Percentiles rank a stretch among this genome's conserved stretches.
phyloP scores from a whole-genome alignment of 257 asterid genomes.

The Nicotiana attenuata region DNA sequence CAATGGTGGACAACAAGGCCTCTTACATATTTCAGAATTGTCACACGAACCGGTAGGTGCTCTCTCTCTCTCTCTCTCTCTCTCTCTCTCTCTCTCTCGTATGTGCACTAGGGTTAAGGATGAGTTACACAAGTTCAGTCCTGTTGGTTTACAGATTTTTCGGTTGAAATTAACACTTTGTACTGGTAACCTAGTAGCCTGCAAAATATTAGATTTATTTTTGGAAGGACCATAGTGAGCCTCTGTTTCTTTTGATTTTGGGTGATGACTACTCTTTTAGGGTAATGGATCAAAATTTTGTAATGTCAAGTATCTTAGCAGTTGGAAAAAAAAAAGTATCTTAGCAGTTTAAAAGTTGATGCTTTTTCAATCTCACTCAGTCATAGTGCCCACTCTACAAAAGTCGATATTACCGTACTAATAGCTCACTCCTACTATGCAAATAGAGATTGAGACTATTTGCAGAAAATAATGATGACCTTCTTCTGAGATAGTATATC shows the following conservation, averaged over 20 bases:
- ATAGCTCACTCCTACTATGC: neutral
- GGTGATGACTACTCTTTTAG: neutral
- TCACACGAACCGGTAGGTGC: constrained; percentile 70
- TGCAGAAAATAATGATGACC: neutral
- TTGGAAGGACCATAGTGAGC: neutral
- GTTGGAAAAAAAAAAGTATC: neutral
- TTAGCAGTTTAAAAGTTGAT: neutral
- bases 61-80: neutral
- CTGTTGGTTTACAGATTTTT: neutral
- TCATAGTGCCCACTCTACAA: neutral
- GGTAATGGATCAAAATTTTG: neutral
- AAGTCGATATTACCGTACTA: neutral
- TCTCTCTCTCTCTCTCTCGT: neutral
- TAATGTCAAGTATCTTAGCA: neutral
- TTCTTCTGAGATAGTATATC: neutral
- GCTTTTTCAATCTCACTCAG: neutral
- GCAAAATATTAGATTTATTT: neutral
- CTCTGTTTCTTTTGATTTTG: neutral
- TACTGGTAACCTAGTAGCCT: neutral
- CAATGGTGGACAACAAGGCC: constrained; percentile 96
- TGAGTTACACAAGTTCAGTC: neutral
- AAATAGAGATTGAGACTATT: neutral
- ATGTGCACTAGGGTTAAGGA: neutral
- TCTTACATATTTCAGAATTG: constrained; percentile 87
- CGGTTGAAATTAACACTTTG: neutral